Conservation (phyloP, 139 green algal genomes). For the Picochlorum sp. region DNA sequence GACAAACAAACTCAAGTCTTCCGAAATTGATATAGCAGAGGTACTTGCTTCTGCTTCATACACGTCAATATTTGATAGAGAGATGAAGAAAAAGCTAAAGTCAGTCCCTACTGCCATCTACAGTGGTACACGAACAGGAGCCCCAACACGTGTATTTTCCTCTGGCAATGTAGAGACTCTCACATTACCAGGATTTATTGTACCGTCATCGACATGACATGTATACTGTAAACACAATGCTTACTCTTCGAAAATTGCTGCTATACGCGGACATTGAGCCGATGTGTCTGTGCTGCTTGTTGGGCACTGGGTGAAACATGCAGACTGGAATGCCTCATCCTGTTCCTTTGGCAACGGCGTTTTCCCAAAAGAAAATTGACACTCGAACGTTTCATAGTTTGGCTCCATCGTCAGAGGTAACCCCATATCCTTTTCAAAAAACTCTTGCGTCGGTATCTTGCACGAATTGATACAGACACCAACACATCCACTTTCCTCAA, state of each 20-base stretch:
- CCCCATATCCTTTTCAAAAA: constrained; percentile 82
- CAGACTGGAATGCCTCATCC: constrained; percentile 53
- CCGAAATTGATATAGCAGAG: constrained; percentile 65
- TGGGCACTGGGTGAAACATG: constrained; percentile 29
- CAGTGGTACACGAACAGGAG: constrained; percentile 3
- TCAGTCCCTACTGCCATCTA: constrained; percentile 49
- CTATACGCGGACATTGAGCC: not conserved
- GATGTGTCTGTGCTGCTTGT: not conserved
- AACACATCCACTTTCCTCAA: constrained; percentile 75
- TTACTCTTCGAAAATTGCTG: not conserved
- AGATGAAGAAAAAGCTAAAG: constrained; percentile 61
- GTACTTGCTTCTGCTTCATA: constrained; percentile 54
- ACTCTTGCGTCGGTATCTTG: constrained; percentile 81
- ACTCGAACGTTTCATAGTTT: constrained; percentile 83
- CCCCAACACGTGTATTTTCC: constrained; percentile 20
- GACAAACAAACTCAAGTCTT: constrained; percentile 55
- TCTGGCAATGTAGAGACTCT: not conserved
- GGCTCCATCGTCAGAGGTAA: constrained; percentile 77
- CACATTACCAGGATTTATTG: not conserved
- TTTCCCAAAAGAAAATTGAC: constrained; percentile 17
- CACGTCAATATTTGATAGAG: constrained; percentile 46
- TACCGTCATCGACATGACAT: too few relatives aligned
- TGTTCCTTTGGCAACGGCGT: constrained; percentile 33
- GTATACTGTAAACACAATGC: too few relatives aligned
- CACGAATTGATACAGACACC: constrained; percentile 84